These are phyloP conservation scores for Ophiocordyceps unilateralis DNA, from an alignment of 2,329 filamentous ascomycete genomes.

Conservation along the genomic window DNA sequence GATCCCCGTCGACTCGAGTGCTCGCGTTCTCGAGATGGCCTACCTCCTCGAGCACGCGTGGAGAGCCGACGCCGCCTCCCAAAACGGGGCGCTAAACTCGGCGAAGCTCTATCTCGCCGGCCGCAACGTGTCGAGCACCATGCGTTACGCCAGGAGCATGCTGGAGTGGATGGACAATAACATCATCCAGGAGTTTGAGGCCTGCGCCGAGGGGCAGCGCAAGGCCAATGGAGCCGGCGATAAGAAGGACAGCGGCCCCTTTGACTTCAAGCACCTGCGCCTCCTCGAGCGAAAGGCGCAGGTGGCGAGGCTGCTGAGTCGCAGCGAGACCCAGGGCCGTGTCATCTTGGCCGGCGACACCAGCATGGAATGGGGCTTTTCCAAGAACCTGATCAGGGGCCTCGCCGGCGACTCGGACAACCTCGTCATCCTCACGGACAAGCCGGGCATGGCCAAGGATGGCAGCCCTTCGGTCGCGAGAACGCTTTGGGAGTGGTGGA, in stretches of 20 bases:
- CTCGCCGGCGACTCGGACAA: constrained; percentile 67
- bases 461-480: constrained; percentile 45
- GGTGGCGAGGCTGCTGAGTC: constrained; percentile 50
- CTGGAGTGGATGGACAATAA: constrained; percentile 98
- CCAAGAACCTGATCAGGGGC: constrained; percentile 57
- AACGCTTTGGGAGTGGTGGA: constrained; percentile 68
- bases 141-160: constrained; percentile 87
- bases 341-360: constrained; percentile 86
- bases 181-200: constrained; percentile 83
- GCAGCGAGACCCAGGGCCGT: constrained; percentile 30
- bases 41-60: constrained; percentile 89
- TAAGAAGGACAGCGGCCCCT: constrained; percentile 51
- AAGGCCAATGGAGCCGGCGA: constrained; percentile 26
- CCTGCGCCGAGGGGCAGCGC: constrained; percentile 36
- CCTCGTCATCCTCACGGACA: constrained; percentile 74
- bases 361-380: constrained; percentile 89
- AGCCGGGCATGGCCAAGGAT: constrained; percentile 25
- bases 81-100: constrained; percentile 31
- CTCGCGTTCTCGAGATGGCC: constrained; percentile 79
- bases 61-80: constrained; percentile 44
- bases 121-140: constrained; percentile 70
- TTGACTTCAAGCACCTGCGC: constrained; percentile 76
- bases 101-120: constrained; percentile 67
- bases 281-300: constrained; percentile 69
- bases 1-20: constrained; percentile 88